Evolutionary conservation across 805 yeast genomes (phyloP).

Genomic region (Grigorovia humatica): DNA sequence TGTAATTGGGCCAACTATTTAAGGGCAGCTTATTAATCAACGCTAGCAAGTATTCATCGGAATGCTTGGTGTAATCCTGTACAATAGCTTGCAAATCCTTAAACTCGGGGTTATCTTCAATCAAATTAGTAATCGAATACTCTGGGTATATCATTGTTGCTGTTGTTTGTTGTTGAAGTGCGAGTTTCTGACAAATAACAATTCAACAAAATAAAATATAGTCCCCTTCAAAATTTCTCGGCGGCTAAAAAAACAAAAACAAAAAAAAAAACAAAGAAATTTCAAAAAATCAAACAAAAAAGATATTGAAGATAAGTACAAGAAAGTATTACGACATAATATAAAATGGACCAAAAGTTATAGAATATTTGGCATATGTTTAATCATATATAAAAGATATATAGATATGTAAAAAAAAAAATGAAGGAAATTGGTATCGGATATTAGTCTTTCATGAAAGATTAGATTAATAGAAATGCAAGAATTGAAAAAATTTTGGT

Average conservation of each 20-base stretch:
- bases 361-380: background rate
- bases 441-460: background rate
- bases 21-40: conserved; percentile 17
- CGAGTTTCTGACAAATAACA: background rate
- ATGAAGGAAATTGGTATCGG: background rate
- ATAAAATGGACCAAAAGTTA: too few relatives aligned
- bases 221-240: background rate
- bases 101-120: conserved; percentile 17
- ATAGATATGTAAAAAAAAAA: background rate
- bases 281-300: too few relatives aligned
- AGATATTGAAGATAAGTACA: too few relatives aligned
- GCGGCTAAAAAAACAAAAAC: background rate
- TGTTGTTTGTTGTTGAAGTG: too few relatives aligned
- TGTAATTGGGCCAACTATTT: conserved; percentile 17
- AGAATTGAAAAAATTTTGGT: background rate
- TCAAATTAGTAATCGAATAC: conserved; percentile 19
- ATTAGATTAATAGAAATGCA: background rate
- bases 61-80: conserved; percentile 12
- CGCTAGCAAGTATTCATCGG: conserved; percentile 21
- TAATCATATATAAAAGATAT: background rate
- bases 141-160: conserved; percentile 1
- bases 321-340: too few relatives aligned
- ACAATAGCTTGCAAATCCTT: conserved; percentile 11
- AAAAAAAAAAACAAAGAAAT: too few relatives aligned
- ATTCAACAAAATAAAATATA: too few relatives aligned